Conservation (phyloP, 129 eudicot species). For the carrot (Daucus carota) region DH1_v3.0 NC_030384.2:37575501-37576000, state of each 20-base stretch:
- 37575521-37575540: too few species aligned
- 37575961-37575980: background rate
- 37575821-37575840: conserved; percentile 2
- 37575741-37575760: background rate
- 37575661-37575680: background rate
- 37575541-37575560: too few species aligned
- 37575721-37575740: background rate
- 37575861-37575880: background rate
- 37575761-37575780: background rate
- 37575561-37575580: too few species aligned
- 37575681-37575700: background rate
- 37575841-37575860: background rate
- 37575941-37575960: background rate
- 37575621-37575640: background rate
- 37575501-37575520: too few species aligned
- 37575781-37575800: background rate
- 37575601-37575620: background rate
- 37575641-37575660: background rate
- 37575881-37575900: background rate
- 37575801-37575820: background rate
- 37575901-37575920: background rate
- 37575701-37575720: background rate
- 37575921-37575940: background rate
- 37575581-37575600: background rate
- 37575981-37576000: background rate